These are phyloP conservation scores for Boletus smithii DNA, from an alignment of 1,284 basidiomycete genomes.

Conservation along the genomic window DNA sequence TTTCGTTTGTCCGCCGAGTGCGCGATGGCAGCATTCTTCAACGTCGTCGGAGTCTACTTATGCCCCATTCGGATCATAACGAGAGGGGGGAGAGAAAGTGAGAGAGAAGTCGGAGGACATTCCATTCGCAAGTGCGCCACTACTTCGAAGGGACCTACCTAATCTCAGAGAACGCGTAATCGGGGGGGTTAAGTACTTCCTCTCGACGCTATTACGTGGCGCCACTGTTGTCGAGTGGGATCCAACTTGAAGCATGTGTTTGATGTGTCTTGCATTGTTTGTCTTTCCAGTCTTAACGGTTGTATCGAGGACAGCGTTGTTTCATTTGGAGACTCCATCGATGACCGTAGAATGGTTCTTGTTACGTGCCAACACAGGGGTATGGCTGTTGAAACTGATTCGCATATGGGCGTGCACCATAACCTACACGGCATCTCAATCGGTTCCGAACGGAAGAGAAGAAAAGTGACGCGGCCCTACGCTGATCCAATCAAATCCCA, in stretches of 20 bases:
- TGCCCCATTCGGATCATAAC: neutral
- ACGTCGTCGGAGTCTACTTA: neutral
- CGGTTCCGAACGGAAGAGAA: conserved; percentile 17
- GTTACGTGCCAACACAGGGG: conserved; percentile 13
- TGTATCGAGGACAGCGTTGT: neutral
- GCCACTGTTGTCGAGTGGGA: too few relatives aligned
- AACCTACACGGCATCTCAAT: neutral
- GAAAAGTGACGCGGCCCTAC: too few relatives aligned
- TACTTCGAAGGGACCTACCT: neutral
- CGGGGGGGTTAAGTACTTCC: neutral
- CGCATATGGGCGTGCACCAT: neutral
- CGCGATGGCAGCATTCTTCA: neutral
- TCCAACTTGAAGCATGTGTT: too few relatives aligned
- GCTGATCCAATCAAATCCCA: conserved; percentile 16
- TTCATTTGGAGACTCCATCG: neutral
- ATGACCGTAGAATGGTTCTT: neutral
- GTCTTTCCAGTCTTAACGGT: neutral
- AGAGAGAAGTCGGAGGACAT: neutral
- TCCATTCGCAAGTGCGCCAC: neutral
- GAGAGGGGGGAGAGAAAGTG: too few relatives aligned
- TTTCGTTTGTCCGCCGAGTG: too few relatives aligned
- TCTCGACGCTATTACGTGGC: conserved; percentile 9
- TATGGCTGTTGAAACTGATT: conserved; percentile 6
- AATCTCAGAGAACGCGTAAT: neutral
- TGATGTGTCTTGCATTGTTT: neutral